phyloP scores from a whole-genome alignment of 2,329 filamentous ascomycete genomes.

The Neofusicoccum sp. region DNA sequence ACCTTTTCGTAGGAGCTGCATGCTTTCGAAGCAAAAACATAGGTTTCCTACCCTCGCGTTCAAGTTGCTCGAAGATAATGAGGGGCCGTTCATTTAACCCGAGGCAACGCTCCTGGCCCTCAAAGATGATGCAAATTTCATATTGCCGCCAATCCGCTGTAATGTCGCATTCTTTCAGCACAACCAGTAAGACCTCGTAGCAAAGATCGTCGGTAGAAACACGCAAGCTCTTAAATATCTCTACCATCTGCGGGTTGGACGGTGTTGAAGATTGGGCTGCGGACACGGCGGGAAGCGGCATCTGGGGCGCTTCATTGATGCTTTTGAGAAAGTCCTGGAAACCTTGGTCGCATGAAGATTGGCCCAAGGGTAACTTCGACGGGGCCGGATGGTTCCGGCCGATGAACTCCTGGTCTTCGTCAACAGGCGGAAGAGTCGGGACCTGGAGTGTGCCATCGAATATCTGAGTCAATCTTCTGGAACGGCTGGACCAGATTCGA shows the following conservation, averaged over 20 bases:
- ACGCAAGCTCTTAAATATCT: slow-evolving; percentile 94
- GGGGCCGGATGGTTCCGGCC: too few species aligned
- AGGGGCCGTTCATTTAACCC: slow-evolving; percentile 86
- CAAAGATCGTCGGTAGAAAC: slow-evolving; percentile 91
- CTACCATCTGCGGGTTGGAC: slow-evolving; percentile 52
- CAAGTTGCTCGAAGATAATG: slow-evolving; percentile 89
- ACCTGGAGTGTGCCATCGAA: neutral
- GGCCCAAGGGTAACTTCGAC: too few species aligned
- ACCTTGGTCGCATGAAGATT: too few species aligned
- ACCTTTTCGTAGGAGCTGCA: too few species aligned
- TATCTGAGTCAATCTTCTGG: neutral
- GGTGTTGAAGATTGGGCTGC: too few species aligned
- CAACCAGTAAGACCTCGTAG: slow-evolving; percentile 87
- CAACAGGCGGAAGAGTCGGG: neutral
- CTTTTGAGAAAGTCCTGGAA: too few species aligned
- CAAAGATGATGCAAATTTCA: slow-evolving; percentile 90
- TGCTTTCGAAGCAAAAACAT: too few species aligned
- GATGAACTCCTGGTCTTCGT: too few species aligned
- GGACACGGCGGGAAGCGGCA: too few species aligned
- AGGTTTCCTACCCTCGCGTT: slow-evolving; percentile 73
- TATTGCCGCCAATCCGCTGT: slow-evolving; percentile 93
- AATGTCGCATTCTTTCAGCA: slow-evolving; percentile 92
- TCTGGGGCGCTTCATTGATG: too few species aligned
- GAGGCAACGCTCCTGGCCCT: slow-evolving; percentile 89
- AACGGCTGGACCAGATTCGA: neutral